Base-by-base conservation (phyloP, 768 basidiomycete species). In the Peribolospora baueri region DNA sequence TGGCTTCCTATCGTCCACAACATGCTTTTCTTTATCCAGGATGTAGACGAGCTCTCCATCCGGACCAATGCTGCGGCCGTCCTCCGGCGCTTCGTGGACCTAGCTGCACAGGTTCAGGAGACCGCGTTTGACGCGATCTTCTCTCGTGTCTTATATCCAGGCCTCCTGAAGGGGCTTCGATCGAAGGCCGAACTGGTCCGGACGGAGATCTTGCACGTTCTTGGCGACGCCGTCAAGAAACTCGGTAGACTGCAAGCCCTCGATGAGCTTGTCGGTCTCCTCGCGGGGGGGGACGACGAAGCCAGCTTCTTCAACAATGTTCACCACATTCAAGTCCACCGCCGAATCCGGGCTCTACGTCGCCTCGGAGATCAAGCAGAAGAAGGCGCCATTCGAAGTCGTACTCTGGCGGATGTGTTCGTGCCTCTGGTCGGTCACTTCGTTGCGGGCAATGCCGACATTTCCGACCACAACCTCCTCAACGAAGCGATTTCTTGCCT, bases 231-330 rank as follows among this genome's bases (percentile, higher is more conserved):
- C 1, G 78, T 90, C 5, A 69, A 72, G 42, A 76, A 74, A 57
- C 83, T 82, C 60, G 69, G 73, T 5, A 67, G 71, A 14, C 70
- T 88, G 40, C 63, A 69, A 0, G 66, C 74, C 2, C 67, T 95
- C 38, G 77, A 77, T 51, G 88, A 95, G 64, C 79, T 97, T 78
- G 76, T 70, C 36, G 73, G 78, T 8, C 68, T 97, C 5, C 73
- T 95, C 41, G 84, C 83, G 6, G 77, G 73, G 13, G 90, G 85
- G 1, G 88, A 97, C 64, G 80, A 83, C 51, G 91, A 98, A 67
- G 87, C 86, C 41, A 88, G 82, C 64, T 90, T 97, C 70, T 97
- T 98, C 75, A 81, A 80, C 71, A 98, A 98, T 67, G 78, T 95
- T 50, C 76, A 82, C 53, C 93, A 98, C 64, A 76, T 97, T 48